Evolutionary conservation across 805 yeast genomes (phyloP).

Genomic region (Starmerella tilneyi): DNA sequence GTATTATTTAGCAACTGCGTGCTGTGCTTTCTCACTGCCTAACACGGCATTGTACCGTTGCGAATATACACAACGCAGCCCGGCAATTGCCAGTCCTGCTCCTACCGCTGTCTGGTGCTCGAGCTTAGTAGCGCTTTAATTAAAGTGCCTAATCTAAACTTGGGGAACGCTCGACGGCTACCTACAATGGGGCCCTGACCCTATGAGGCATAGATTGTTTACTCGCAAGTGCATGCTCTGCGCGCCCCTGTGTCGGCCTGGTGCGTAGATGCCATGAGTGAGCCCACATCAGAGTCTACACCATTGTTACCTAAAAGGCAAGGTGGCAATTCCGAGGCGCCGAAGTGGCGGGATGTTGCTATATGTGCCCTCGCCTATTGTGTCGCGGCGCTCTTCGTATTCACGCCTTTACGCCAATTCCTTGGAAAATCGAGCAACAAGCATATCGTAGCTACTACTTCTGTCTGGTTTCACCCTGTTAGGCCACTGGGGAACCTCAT

Average conservation of each 20-base stretch:
- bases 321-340: neutral
- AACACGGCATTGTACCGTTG: no score
- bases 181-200: no score
- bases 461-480: constrained; percentile 77
- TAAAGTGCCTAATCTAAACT: no score
- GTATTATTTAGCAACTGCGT: no score
- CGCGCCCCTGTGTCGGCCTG: neutral
- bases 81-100: no score
- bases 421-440: constrained; percentile 63
- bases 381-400: constrained; percentile 64
- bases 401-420: constrained; percentile 36
- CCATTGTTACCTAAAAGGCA: constrained; percentile 4
- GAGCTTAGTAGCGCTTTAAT: no score
- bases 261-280: neutral
- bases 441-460: constrained; percentile 72
- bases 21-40: no score
- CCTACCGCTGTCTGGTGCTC: no score
- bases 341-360: constrained; percentile 13
- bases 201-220: neutral
- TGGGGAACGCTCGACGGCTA: no score
- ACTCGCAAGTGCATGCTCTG: neutral
- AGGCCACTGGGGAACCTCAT: constrained; percentile 72
- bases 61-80: no score
- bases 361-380: constrained; percentile 65
- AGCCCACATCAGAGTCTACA: neutral